Base-by-base conservation (phyloP, 345 rosid species). In the Abelmoschus esculentus region DNA sequence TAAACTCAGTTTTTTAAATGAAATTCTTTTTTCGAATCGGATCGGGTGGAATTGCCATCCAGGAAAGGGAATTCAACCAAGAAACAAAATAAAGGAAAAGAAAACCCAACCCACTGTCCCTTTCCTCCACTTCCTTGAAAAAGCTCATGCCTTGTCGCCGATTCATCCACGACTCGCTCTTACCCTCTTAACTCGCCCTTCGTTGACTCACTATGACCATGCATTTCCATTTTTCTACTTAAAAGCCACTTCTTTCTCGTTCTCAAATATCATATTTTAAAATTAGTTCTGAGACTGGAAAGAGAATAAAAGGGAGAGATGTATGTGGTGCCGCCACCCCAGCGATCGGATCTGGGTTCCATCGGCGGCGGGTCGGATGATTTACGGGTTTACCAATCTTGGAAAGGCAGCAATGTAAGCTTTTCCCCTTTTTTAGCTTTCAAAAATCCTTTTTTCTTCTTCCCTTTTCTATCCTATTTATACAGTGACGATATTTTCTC, bases 341-440 rank as follows among this genome's bases (percentile, higher is more conserved):
- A 89, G 82, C 73, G 86, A 76, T 83, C 92, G 76, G 92, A 91
- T 84, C 78, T 70, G 49, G 88, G 88, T 79, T 81, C 90, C 59
- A 74, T 71, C 64, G 80, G 66, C 66, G 79, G 68, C 75, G 91
- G 77, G 70, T 78, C 84, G 76, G 79, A 74, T 52, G 86, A 85
- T 83, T 85, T 76, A 66, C 83, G 81, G 76, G 90, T 89, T 77
- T 91, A 91, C 80, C 90, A 88, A 77, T 81, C 82, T 73, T 95
- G 99, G 99, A 91, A 89, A 85, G 97, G 90, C 76, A 91, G 93
- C 80, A 95, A 95, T 83, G 99, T 90, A 72, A 87, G 91, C 53
- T 74, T 40, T 62, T 58, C 12, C 34, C 15, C 65, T 56, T 40
- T 42, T 18, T 44, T 22, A 65, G 22, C 46, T 38, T 65, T 65